These are phyloP conservation scores for Babesia ovis DNA, from an alignment of 169 alveolate genomes.

Conservation along the genomic window DNA sequence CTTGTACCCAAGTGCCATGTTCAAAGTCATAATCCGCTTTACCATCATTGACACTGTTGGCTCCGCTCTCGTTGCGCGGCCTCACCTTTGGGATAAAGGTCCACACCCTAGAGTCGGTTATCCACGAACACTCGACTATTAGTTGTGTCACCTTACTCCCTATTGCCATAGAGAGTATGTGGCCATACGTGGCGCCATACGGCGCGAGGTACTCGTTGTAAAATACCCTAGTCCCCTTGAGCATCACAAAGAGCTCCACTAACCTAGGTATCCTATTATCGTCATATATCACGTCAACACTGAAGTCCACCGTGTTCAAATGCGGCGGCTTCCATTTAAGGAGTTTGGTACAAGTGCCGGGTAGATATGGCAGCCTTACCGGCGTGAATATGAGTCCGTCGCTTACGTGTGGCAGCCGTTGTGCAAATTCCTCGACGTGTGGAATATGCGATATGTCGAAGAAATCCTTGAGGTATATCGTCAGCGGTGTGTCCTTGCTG, in stretches of 20 bases:
- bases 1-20: conserved; percentile 80
- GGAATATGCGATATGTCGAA: conserved; percentile 83
- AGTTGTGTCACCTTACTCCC: conserved; percentile 62
- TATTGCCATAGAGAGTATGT: conserved; percentile 74
- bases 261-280: conserved; percentile 61
- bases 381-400: conserved; percentile 96
- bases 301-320: conserved; percentile 90
- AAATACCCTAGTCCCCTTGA: conserved; percentile 76
- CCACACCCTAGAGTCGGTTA: conserved; percentile 69
- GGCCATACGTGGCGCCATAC: conserved; percentile 81
- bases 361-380: conserved; percentile 86
- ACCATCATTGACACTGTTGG: conserved; percentile 40
- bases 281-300: conserved; percentile 77
- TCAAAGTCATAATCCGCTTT: conserved; percentile 71
- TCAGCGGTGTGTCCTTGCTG: conserved; percentile 13
- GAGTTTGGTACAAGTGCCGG: conserved; percentile 92
- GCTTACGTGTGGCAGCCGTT: conserved; percentile 89
- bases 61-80: conserved; percentile 1
- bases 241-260: conserved; percentile 66
- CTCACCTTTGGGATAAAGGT: conserved; percentile 69
- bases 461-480: conserved; percentile 83
- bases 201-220: conserved; percentile 82
- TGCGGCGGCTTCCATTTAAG: conserved; percentile 96
- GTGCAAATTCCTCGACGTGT: conserved; percentile 78
- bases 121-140: conserved; percentile 77